phyloP scores from a whole-genome alignment of 768 basidiomycete species.

The Clavulina sp. region DNA sequence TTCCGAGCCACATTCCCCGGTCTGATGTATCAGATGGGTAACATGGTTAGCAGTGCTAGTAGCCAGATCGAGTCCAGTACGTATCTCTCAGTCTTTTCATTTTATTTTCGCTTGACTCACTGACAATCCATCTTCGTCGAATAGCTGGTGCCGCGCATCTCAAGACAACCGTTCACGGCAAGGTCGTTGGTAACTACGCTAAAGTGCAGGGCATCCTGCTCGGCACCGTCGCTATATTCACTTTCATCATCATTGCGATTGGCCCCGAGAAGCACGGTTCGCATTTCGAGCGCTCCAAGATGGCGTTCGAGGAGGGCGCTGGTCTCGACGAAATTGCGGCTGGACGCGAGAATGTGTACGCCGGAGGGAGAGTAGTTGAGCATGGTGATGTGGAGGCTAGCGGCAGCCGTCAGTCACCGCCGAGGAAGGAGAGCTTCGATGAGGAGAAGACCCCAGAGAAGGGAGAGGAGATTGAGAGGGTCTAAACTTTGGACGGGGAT shows the following conservation, averaged over 20 bases:
- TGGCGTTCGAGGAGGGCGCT: constrained; percentile 63
- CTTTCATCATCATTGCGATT: constrained; percentile 55
- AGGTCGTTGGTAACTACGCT: constrained; percentile 45
- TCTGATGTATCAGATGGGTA: constrained; percentile 70
- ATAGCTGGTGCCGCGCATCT: constrained; percentile 39
- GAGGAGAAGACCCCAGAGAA: too few relatives aligned
- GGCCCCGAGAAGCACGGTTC: constrained; percentile 68
- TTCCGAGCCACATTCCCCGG: constrained; percentile 83
- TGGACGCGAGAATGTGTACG: constrained; percentile 14
- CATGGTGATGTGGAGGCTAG: too few relatives aligned
- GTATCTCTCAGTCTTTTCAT: neutral
- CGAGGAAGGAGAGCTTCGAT: too few relatives aligned
- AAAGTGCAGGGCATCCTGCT: constrained; percentile 56
- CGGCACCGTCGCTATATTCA: constrained; percentile 61
- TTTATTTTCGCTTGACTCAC: neutral
- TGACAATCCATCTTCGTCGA: neutral
- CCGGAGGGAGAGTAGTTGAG: too few relatives aligned
- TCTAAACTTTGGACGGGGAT: too few relatives aligned
- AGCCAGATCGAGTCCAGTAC: constrained; percentile 63
- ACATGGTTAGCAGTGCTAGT: constrained; percentile 57
- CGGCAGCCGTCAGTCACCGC: too few relatives aligned
- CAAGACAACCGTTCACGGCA: constrained; percentile 27
- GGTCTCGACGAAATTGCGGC: constrained; percentile 27
- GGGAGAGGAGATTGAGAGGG: too few relatives aligned
- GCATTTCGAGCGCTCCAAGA: constrained; percentile 70